Percentiles rank a stretch among this genome's conserved stretches.
These are phyloP conservation scores for Pseudopyricularia cyperi DNA, from an alignment of 2,329 filamentous ascomycete genomes.

Conservation along the genomic window DNA sequence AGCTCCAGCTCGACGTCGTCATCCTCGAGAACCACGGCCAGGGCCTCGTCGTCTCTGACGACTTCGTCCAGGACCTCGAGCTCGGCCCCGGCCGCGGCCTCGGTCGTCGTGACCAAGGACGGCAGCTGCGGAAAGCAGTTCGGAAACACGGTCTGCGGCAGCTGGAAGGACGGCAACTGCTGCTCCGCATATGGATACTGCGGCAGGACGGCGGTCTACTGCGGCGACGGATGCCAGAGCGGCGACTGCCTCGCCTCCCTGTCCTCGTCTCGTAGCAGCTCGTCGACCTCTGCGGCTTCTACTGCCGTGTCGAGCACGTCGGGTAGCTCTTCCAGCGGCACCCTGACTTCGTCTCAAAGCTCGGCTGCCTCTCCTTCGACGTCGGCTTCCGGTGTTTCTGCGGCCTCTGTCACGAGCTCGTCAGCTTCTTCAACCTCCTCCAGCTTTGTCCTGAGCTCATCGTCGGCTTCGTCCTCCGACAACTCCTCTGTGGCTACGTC, in stretches of 20 bases:
- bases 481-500: no score
- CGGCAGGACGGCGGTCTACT: background rate
- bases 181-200: constrained; percentile 1
- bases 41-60: background rate
- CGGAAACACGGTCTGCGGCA: constrained; percentile 1
- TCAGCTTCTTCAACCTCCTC: background rate
- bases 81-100: background rate
- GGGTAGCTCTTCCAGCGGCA: background rate
- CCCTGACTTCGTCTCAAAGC: background rate
- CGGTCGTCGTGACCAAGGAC: background rate
- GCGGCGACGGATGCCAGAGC: constrained; percentile 2
- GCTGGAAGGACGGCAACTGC: background rate
- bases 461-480: no score
- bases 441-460: no score
- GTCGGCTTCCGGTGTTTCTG: background rate
- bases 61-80: background rate
- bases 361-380: background rate
- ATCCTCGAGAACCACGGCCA: background rate
- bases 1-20: background rate
- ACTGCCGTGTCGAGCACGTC: background rate
- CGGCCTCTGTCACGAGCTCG: background rate
- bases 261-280: background rate
- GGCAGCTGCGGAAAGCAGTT: background rate
- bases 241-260: background rate
- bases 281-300: background rate